Evolutionary conservation across 176 grass and related monocot species (phyloP), one percentile per base, ranked within the genome.

Genomic region (Panicum miliaceum): DNA sequence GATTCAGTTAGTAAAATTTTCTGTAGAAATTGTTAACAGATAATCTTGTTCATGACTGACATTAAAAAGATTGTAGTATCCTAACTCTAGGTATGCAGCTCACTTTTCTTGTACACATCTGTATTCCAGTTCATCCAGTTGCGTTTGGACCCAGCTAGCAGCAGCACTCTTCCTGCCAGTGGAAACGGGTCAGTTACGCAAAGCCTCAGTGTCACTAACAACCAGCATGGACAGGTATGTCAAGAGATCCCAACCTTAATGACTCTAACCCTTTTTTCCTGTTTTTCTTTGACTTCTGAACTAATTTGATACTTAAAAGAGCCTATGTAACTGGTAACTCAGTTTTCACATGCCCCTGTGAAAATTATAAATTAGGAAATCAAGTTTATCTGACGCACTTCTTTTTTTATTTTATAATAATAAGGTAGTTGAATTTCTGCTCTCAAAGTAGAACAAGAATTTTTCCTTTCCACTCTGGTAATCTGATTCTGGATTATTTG

Each of bases 191-290:
- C 69, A 45, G 79, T 99, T 75, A 91, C 91, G 66, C 97, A 99
- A 85, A 96, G 48, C 62, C 87, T 99, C 38, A 86, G 69, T 86
- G 75, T 94, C 73, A 99, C 97, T 64, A 99, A 99, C 87, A 96
- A 73, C 66, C 91, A 92, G 83, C 91, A 94, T 82, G 97, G 93
- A 32, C 96, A 99, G 96, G 96, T 99, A 94, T 57, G n/a, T 76
- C 22, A 71, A 71, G 2, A 40, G 61, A 16, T 12, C 4, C 12
- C 40, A 22, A 59, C 60, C 11, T 46, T 37, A 65, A 27, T 35
- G 51, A 14, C 23, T 72, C 46, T 22, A 63, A 20, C 37, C 12
- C 23, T 7, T 71, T 73, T 73, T 59, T 46, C n/a, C 54, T 81
- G 3, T 0, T 27, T 80, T 77, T 67, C 14, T 38, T 77, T 77